These are phyloP conservation scores for Kwoniella sp. DNA, from an alignment of 768 basidiomycete species.

Conservation along the genomic window DNA sequence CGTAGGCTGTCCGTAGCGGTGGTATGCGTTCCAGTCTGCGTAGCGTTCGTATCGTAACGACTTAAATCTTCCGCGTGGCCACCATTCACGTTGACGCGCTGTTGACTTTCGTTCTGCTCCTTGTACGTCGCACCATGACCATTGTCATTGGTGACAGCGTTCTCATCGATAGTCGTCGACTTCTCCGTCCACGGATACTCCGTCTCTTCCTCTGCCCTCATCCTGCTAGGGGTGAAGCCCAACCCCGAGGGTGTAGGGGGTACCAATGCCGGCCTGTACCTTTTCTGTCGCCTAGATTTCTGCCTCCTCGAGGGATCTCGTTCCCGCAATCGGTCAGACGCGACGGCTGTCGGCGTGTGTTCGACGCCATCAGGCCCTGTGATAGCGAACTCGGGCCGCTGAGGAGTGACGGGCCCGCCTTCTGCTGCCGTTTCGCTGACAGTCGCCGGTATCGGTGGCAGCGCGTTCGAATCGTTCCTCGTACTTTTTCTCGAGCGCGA, in stretches of 20 bases:
- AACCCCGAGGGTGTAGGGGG: constrained; percentile 41
- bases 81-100: constrained; percentile 2
- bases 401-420: constrained; percentile 5
- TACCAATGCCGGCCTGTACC: constrained; percentile 29
- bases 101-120: not conserved
- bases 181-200: constrained; percentile 21
- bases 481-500: not conserved
- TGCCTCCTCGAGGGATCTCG: not conserved
- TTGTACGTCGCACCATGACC: not conserved
- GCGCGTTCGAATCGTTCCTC: not conserved
- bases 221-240: constrained; percentile 29
- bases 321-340: not conserved
- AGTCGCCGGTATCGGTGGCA: not conserved
- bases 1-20: constrained; percentile 1
- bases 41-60: constrained; percentile 7
- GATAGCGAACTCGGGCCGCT: not conserved
- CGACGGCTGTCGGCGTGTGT: not conserved
- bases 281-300: constrained; percentile 13
- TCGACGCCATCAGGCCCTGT: not conserved
- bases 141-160: no score
- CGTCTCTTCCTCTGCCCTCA: not conserved
- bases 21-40: constrained; percentile 3
- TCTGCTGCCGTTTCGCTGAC: not conserved
- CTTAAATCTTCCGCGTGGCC: constrained; percentile 8
- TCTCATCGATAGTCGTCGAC: not conserved